Conservation (phyloP, 768 basidiomycete genomes). For the Russula abietina region DNA sequence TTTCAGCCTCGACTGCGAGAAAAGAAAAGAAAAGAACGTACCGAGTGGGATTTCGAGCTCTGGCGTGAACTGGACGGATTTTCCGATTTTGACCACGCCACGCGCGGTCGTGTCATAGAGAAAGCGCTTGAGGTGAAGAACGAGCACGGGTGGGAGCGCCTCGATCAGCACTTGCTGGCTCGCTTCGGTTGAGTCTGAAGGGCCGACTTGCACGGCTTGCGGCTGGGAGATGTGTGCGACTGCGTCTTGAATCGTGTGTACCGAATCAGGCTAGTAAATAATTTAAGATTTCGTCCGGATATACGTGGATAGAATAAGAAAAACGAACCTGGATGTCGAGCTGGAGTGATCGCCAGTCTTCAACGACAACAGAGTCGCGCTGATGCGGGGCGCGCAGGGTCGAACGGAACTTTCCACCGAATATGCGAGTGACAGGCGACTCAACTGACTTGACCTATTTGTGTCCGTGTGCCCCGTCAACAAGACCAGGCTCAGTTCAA, state of each 20-base stretch:
- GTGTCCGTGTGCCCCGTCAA: slow-evolving; percentile 6
- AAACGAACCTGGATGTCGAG: slow-evolving; percentile 77
- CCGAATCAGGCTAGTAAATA: no score
- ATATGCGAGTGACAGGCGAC: slow-evolving; percentile 85
- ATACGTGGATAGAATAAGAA: background rate
- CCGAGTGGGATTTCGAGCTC: slow-evolving; percentile 73
- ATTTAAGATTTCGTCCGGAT: no score
- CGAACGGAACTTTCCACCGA: slow-evolving; percentile 88
- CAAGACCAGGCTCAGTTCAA: background rate
- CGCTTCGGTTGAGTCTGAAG: slow-evolving; percentile 53
- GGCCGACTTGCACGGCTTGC: slow-evolving; percentile 69
- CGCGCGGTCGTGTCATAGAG: slow-evolving; percentile 69
- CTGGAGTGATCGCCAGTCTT: slow-evolving; percentile 85
- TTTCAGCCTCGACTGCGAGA: background rate
- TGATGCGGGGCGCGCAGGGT: slow-evolving; percentile 74
- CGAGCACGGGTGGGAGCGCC: slow-evolving; percentile 74
- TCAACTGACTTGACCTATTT: slow-evolving; percentile 69
- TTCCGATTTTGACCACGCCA: slow-evolving; percentile 81
- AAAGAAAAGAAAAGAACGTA: slow-evolving; percentile 29
- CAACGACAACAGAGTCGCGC: slow-evolving; percentile 80
- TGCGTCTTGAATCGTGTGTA: no score
- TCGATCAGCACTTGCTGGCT: slow-evolving; percentile 72
- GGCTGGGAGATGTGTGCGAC: slow-evolving; percentile 79
- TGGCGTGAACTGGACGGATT: slow-evolving; percentile 70
- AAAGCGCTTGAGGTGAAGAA: slow-evolving; percentile 89